Evolutionary conservation across 495 filamentous ascomycete species (phyloP).

Genomic region (Apodospora peruviana): DNA sequence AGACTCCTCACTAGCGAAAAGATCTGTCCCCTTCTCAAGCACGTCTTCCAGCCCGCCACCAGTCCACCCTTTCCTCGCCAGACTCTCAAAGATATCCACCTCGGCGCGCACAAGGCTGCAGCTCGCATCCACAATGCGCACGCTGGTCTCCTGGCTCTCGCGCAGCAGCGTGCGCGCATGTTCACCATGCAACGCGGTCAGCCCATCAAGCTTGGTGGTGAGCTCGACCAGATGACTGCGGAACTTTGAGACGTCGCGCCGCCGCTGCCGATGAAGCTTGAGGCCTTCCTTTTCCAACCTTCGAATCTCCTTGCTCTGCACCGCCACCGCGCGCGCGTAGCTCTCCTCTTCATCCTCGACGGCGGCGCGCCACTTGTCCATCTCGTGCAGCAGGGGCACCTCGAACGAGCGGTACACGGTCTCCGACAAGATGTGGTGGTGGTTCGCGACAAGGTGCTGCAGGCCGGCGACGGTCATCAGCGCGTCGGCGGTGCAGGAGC

Average conservation of each 20-base stretch:
- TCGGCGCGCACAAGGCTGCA: conserved; percentile 57
- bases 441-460: conserved; percentile 59
- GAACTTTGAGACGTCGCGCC: conserved; percentile 48
- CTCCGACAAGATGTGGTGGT: conserved; percentile 58
- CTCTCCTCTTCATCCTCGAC: conserved; percentile 55
- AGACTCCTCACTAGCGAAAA: conserved; percentile 48
- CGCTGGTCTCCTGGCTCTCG: conserved; percentile 54
- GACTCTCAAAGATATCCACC: conserved; percentile 59
- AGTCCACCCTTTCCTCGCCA: conserved; percentile 59
- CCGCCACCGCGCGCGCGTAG: conserved; percentile 46
- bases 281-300: conserved; percentile 55
- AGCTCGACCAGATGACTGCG: conserved; percentile 51
- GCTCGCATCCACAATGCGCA: conserved; percentile 53
- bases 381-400: conserved; percentile 57
- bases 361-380: conserved; percentile 53
- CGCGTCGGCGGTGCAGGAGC: conserved; percentile 53
- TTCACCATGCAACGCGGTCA: conserved; percentile 51
- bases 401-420: conserved; percentile 61
- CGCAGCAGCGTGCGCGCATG: conserved; percentile 50
- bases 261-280: conserved; percentile 49
- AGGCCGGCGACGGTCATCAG: conserved; percentile 54
- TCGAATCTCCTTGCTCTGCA: conserved; percentile 49
- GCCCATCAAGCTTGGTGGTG: conserved; percentile 54
- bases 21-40: conserved; percentile 53
- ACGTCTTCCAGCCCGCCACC: conserved; percentile 59